Evolutionary conservation across 495 filamentous ascomycete species (phyloP), one percentile per base, ranked within the genome.

Genomic region (Trichoderma orchidacearum): DNA sequence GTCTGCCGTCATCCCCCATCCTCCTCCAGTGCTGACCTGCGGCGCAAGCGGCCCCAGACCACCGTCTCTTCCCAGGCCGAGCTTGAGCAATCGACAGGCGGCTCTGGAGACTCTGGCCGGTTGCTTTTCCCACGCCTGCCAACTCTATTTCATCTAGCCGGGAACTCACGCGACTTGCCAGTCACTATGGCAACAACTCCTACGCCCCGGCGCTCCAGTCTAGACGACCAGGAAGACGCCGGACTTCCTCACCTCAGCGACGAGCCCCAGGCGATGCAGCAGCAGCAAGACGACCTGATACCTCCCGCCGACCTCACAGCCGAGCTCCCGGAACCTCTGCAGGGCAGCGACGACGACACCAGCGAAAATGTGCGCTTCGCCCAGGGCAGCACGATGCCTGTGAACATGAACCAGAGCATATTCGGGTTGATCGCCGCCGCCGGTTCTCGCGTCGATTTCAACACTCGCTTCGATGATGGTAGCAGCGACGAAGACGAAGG

Each of bases 391-490:
- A 66, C 69, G 51, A 74, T 77, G 64, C 72, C 74, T 48, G 75
- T 76, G 75, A 87, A 88, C 60, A 87, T 95, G 87, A 92, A 96
- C 69, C 91, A 96, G 71, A 92, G 88, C 52, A 79, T 98, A 53
- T 95, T 96, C 69, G 90, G 89, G 54, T 79, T 98, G 70, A 91
- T 98, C 59, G 88, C 91, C 15, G 86, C 89, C n/a, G 90, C 89
- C 35, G 89, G 89, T 5, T 88, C 87, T 54, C 80, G 80, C 51
- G 83, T 84, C 21, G 85, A 92, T 65, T 88, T 92, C 65, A 82
- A 85, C 66, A 78, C 85, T 54, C 79, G 86, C 31, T 93, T 95
- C 65, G 87, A 93, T 60, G 85, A 83, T 29, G 80, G 81, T 36
- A 85, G 82, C 30, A 91, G 87, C 56, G 91, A 92, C 58, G 90